These are phyloP conservation scores for Fusarium longipes DNA, from an alignment of 2,329 filamentous ascomycete species.

Conservation along the genomic window DNA sequence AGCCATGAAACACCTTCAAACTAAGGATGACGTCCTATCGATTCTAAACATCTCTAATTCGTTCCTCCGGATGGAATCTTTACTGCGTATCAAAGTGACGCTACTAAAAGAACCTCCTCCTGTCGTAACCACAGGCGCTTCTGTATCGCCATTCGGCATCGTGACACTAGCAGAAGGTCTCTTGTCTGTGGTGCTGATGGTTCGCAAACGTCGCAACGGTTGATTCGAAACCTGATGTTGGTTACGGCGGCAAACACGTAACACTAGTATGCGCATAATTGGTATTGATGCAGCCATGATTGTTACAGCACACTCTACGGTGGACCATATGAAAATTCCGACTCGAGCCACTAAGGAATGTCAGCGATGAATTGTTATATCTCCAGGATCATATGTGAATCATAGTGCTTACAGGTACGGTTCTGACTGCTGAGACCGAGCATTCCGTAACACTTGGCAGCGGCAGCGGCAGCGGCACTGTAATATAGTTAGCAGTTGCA, in stretches of 20 bases:
- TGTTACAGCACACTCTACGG: neutral
- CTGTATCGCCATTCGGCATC: neutral
- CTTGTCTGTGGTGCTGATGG: neutral
- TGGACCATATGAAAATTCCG: constrained; percentile 3
- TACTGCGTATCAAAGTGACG: neutral
- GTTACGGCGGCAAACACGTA: neutral
- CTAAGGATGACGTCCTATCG: neutral
- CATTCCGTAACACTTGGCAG: neutral
- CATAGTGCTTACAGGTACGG: neutral
- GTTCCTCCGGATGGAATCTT: neutral
- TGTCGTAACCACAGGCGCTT: no score
- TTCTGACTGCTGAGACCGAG: constrained; percentile 2
- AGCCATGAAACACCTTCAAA: neutral
- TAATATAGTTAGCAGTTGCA: fast-evolving
- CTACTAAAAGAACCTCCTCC: neutral
- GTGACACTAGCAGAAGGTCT: neutral
- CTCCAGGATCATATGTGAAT: no score
- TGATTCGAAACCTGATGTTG: fast-evolving
- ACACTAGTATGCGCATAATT: neutral
- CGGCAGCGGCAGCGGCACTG: constrained; percentile 2
- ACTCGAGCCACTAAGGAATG: neutral
- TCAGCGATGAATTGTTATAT: fast-evolving
- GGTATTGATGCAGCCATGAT: constrained; percentile 8
- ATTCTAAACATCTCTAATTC: neutral
- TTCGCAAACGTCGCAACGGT: neutral